Evolutionary conservation across 768 basidiomycete genomes (phyloP).

Genomic region (Lentinula edodes): DNA sequence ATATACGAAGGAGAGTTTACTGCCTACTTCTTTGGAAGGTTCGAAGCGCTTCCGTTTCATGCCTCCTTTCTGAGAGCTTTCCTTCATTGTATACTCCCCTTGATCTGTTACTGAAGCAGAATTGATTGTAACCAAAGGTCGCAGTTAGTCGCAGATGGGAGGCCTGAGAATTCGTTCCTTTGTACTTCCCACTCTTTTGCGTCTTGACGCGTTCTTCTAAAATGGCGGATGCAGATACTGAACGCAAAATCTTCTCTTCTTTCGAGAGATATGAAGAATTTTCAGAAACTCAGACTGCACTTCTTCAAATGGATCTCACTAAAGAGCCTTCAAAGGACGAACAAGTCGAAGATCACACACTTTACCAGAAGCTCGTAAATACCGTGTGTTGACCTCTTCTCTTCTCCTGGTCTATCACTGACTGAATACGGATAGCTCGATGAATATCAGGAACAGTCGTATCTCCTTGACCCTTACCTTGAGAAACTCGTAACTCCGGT

Average conservation of each 20-base stretch:
- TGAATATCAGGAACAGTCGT: constrained; percentile 90
- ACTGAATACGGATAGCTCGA: constrained; percentile 49
- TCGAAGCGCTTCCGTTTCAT: constrained; percentile 41
- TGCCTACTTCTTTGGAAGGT: constrained; percentile 26
- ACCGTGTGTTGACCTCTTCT: constrained; percentile 40
- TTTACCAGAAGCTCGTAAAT: constrained; percentile 36
- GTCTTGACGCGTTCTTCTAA: background rate
- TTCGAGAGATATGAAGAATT: constrained; percentile 66
- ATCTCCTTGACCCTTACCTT: constrained; percentile 86
- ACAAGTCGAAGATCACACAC: constrained; percentile 31
- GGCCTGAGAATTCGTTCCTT: background rate
- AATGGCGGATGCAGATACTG: constrained; percentile 32
- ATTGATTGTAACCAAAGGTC: background rate
- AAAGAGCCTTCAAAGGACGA: constrained; percentile 37
- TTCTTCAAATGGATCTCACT: constrained; percentile 46
- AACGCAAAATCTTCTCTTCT: constrained; percentile 42
- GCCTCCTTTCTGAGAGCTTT: constrained; percentile 13
- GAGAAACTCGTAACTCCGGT: constrained; percentile 75
- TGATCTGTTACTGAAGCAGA: background rate
- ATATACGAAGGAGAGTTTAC: background rate
- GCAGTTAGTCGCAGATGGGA: background rate
- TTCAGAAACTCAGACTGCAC: constrained; percentile 37
- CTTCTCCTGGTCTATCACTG: background rate
- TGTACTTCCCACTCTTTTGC: background rate
- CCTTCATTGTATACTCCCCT: background rate